Evolutionary conservation across 2,329 filamentous ascomycete genomes (phyloP).

Genomic region (Fusarium nanum): DNA sequence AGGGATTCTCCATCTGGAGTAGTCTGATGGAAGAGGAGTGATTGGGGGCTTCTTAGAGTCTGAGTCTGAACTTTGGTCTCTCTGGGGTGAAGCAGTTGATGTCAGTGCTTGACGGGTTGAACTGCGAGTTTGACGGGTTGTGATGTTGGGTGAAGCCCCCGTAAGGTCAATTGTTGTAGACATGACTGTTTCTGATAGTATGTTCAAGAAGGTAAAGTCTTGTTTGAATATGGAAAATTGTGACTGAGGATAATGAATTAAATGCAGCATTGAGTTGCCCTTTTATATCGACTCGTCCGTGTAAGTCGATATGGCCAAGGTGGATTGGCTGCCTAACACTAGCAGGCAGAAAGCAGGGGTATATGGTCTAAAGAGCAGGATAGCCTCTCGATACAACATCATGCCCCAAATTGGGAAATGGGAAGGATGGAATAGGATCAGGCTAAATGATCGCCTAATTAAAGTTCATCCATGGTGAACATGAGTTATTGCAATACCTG

Average conservation of each 20-base stretch:
- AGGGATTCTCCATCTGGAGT: neutral
- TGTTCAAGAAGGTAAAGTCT: neutral
- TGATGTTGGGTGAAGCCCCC: neutral
- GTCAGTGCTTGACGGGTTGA: slow-evolving; percentile 13
- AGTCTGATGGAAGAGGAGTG: neutral
- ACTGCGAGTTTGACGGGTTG: slow-evolving; percentile 30
- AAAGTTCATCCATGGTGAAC: neutral
- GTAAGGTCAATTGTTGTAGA: neutral
- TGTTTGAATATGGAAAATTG: too few relatives aligned
- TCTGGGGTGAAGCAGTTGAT: neutral
- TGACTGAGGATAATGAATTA: neutral
- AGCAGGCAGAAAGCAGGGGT: slow-evolving; percentile 18
- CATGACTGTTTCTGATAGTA: slow-evolving; percentile 1
- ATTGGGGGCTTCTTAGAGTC: slow-evolving; percentile 12
- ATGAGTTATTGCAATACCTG: neutral
- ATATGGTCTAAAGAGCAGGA: neutral
- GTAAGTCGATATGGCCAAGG: neutral
- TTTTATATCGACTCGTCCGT: neutral
- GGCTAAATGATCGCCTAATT: neutral
- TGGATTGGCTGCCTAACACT: slow-evolving; percentile 26
- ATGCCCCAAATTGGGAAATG: neutral
- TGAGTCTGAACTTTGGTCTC: neutral
- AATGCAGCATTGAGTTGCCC: neutral
- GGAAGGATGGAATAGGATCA: neutral
- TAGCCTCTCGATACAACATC: neutral